Evolutionary conservation across 345 rosid genomes (phyloP).

Genomic region (Brassica rapa): DNA sequence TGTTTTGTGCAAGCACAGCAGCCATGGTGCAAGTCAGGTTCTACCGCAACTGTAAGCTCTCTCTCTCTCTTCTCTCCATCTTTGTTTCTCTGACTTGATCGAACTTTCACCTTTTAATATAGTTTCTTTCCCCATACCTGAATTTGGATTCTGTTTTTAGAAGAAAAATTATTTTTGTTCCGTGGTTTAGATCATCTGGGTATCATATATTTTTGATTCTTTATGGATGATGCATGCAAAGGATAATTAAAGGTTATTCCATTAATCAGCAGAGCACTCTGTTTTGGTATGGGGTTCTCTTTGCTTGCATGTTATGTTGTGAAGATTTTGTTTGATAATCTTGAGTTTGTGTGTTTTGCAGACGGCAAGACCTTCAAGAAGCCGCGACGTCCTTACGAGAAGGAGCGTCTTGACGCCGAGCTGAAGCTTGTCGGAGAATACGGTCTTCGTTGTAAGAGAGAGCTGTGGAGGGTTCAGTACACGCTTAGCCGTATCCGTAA

Average conservation of each 20-base stretch:
- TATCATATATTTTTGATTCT: not conserved
- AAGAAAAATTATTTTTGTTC: not conserved
- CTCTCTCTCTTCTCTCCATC: conserved; percentile 6
- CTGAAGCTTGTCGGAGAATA: conserved; percentile 67
- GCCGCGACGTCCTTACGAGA: conserved; percentile 54
- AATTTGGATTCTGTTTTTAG: conserved; percentile 4
- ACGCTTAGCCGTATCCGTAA: conserved; percentile 60
- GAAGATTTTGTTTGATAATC: conserved; percentile 5
- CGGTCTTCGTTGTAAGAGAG: conserved; percentile 62
- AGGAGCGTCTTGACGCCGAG: conserved; percentile 63
- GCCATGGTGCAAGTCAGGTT: conserved; percentile 47
- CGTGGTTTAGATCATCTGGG: not conserved
- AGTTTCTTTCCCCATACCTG: not conserved
- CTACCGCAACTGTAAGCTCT: conserved; percentile 47
- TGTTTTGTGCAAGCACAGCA: conserved; percentile 3
- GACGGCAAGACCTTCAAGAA: conserved; percentile 53
- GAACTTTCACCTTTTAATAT: not conserved
- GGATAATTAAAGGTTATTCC: not conserved
- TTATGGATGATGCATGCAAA: conserved; percentile 19
- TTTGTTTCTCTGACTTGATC: not conserved
- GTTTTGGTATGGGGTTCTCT: not conserved
- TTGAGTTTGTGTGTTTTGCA: not conserved
- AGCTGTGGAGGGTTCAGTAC: conserved; percentile 67
- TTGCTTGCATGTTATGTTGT: not conserved
- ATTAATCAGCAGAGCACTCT: not conserved